Evolutionary conservation across 2,329 filamentous ascomycete genomes (phyloP), one percentile per base, ranked within the genome.

Genomic region (Diatrype stigma): DNA sequence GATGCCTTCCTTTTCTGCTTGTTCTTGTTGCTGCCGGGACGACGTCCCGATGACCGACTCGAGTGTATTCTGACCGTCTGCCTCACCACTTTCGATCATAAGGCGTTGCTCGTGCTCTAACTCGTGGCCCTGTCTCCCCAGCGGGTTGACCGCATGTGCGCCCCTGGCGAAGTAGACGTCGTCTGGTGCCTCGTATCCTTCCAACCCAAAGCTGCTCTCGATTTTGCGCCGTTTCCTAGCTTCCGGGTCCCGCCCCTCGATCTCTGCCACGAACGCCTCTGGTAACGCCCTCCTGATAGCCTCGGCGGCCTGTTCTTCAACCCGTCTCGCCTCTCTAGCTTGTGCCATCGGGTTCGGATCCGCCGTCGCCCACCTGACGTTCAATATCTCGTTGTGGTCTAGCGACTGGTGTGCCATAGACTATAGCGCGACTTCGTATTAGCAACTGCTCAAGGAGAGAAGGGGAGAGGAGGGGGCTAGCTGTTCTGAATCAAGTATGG

Each of bases 231-330:
- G 79, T 74, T 96, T 97, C 65, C 85, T 81, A 38, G 91, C 88
- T 61, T 92, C 90, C 0, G 89, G 89, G 58, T 96, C 90, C 47
- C 89, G 83, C 16, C 94, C 94, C 68, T 99, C 94, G 45, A 99
- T 86, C 74, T 99, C 91, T 0, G 91, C 90, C 0, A 99, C 86
- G 58, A 94, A 97, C 26, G 91, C 90, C 0, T 87, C 90, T 0
- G 94, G 94, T 4, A 99, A 74, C 0, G 94, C 93, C 57, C 88
- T 80, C 17, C 94, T 78, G 51, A 99, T 90, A 1, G 94, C 95
- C 63, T 96, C 94, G 0, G 94, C 94, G 2, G 94, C 94, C 68
- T 99, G 94, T 66, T 99, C 94, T 67, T 99, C 94, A 53, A 99
- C 87, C 38, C 87, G 80, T 37, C 87, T 80, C 2, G 88, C 93